Percentiles rank a stretch among this genome's conserved stretches.
Evolutionary conservation across 257 asterid genomes (phyloP).

Genomic region (Paraleonurus japonicus): DNA sequence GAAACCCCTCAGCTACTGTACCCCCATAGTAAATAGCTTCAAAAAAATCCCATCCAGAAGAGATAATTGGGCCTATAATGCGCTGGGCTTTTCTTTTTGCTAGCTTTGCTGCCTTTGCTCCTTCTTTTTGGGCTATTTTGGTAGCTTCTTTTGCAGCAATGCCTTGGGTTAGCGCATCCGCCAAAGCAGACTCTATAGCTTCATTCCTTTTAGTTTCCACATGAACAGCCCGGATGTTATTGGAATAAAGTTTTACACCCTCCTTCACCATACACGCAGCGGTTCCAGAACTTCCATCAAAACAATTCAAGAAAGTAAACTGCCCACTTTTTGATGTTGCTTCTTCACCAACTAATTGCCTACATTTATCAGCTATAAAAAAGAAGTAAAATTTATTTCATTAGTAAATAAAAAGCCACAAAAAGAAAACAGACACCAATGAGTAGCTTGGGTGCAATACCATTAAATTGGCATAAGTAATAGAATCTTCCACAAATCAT

Average conservation of each 20-base stretch:
- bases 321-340: conserved; percentile 92
- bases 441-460: not conserved
- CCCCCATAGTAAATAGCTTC: conserved; percentile 92
- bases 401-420: conserved; percentile 3
- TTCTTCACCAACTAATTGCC: conserved; percentile 74
- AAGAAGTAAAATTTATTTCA: conserved; percentile 2
- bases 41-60: conserved; percentile 96
- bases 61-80: conserved; percentile 85
- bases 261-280: conserved; percentile 83
- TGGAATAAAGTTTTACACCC: conserved; percentile 77
- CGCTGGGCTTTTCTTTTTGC: conserved; percentile 76
- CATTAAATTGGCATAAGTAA: not conserved
- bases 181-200: conserved; percentile 76
- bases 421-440: not conserved
- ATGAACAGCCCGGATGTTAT: conserved; percentile 62
- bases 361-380: conserved; percentile 79
- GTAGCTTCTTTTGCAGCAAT: conserved; percentile 69
- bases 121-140: conserved; percentile 73
- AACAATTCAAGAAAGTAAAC: conserved; percentile 68
- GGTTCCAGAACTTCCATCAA: conserved; percentile 83
- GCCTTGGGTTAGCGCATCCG: conserved; percentile 82
- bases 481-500: not conserved
- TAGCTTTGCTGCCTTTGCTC: conserved; percentile 89
- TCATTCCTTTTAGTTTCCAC: conserved; percentile 65
- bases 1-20: conserved; percentile 80